A percentile compares a stretch with the other conserved stretches of the same genome.
Evolutionary conservation across 192 early-diverging fungal species (phyloP).

Genomic region (Dissophora ornata): DNA sequence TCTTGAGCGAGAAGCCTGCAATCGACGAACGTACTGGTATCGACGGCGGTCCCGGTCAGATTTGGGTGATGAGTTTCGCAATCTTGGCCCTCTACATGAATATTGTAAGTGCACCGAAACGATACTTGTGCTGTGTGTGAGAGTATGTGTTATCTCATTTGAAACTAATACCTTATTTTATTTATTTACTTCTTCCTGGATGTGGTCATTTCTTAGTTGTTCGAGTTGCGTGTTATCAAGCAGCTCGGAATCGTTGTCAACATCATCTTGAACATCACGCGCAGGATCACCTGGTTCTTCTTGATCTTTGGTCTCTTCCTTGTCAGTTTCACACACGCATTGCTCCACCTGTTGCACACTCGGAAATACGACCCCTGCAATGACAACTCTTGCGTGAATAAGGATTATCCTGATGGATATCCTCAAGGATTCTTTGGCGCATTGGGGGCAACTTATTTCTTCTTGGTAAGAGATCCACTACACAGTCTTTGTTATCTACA

Average conservation of each 20-base stretch:
- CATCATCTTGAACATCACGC: constrained; percentile 43
- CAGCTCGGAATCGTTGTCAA: constrained; percentile 51
- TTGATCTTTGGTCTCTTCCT: constrained; percentile 40
- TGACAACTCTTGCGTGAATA: neutral
- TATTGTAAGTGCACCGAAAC: constrained; percentile 39
- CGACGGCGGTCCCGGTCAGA: constrained; percentile 13
- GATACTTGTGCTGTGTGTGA: no score
- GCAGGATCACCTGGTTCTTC: constrained; percentile 45
- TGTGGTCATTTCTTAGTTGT: no score
- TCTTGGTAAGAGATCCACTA: constrained; percentile 1
- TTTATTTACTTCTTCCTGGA: neutral
- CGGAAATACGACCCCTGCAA: neutral
- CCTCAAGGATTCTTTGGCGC: neutral
- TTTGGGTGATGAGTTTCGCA: constrained; percentile 43
- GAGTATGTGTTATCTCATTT: no score
- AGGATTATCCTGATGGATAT: constrained; percentile 2
- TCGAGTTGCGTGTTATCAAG: constrained; percentile 42
- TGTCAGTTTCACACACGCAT: constrained; percentile 41
- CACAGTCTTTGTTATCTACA: no score
- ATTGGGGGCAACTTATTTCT: constrained; percentile 29
- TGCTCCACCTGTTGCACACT: constrained; percentile 42
- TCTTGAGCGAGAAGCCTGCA: no score
- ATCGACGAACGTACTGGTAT: no score
- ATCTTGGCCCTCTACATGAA: constrained; percentile 40
- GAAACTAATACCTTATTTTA: neutral